These are phyloP conservation scores for Phytophthora citrophthora DNA, from an alignment of 352 stramenopile species.

Conservation along the genomic window DNA sequence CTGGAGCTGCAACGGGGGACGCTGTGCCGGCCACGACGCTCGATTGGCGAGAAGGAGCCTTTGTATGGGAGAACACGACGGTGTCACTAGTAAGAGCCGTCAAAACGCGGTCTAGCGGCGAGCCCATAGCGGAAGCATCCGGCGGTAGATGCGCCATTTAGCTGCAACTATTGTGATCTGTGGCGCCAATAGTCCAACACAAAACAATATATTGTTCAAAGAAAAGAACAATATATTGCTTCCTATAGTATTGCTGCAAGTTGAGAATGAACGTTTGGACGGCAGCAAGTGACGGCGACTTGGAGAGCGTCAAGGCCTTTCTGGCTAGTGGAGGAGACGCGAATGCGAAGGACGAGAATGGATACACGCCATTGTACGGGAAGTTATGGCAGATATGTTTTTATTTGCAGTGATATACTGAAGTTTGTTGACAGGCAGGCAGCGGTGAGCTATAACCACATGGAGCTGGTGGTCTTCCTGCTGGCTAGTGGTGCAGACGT, in stretches of 20 bases:
- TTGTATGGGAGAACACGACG: slow-evolving; percentile 68
- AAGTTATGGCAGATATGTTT: slow-evolving; percentile 12
- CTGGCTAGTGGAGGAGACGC: slow-evolving; percentile 49
- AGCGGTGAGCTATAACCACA: slow-evolving; percentile 74
- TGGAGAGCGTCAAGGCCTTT: slow-evolving; percentile 59
- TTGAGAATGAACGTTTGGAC: slow-evolving; percentile 65
- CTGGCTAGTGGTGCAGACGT: slow-evolving; percentile 50
- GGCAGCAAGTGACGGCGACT: slow-evolving; percentile 62
- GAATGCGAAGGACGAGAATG: slow-evolving; percentile 69
- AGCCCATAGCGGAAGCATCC: neutral
- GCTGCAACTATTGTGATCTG: neutral
- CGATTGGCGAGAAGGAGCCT: slow-evolving; percentile 51
- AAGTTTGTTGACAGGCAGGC: slow-evolving; percentile 44
- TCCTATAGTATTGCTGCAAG: too few species aligned
- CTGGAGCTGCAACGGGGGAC: slow-evolving; percentile 5
- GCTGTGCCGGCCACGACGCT: slow-evolving; percentile 21
- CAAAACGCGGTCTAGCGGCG: too few species aligned
- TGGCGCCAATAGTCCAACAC: slow-evolving; percentile 3
- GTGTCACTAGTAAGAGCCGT: slow-evolving; percentile 54
- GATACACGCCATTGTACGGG: slow-evolving; percentile 72
- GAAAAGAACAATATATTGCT: neutral
- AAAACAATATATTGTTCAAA: neutral
- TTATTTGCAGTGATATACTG: neutral
- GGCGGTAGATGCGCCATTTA: slow-evolving; percentile 10
- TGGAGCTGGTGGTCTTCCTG: slow-evolving; percentile 59